Conservation (phyloP, 83 land plant species). For the Thuja plicata region DNA sequence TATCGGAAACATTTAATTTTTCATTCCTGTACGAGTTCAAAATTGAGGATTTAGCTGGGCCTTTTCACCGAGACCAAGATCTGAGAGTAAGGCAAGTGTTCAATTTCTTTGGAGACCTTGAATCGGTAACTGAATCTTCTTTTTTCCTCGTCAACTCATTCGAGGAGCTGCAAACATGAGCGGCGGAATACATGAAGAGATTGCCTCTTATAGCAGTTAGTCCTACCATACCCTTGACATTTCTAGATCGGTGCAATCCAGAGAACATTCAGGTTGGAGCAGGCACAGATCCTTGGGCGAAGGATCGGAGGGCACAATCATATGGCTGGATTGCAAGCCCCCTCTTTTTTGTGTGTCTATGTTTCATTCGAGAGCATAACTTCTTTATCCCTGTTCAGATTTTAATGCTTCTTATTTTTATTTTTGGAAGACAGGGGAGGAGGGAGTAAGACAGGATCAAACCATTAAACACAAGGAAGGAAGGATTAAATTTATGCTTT, state of each 20-base stretch:
- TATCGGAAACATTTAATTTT: not conserved
- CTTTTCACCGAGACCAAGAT: not conserved
- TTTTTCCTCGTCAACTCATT: constrained; percentile 35
- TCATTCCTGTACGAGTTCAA: not conserved
- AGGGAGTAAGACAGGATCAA: no score
- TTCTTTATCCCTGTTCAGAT: not conserved
- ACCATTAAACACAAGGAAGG: no score
- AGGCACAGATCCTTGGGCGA: constrained; percentile 19
- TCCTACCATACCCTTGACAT: constrained; percentile 7
- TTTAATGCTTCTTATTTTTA: no score
- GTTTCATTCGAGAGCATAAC: constrained; percentile 32
- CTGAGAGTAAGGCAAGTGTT: not conserved
- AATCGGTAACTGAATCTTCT: not conserved
- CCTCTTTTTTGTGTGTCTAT: constrained; percentile 35
- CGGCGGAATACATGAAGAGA: not conserved
- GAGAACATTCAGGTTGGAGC: not conserved
- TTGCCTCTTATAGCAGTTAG: constrained; percentile 17
- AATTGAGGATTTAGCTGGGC: not conserved
- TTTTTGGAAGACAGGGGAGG: no score
- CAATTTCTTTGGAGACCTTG: not conserved
- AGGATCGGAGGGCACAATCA: constrained; percentile 18
- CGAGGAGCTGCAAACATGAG: constrained; percentile 26
- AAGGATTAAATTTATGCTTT: no score
- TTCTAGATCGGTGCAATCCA: not conserved
- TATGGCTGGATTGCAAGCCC: constrained; percentile 33